Evolutionary conservation across 306 rosid species (phyloP).

Genomic region (Cucurbita pepo): DNA sequence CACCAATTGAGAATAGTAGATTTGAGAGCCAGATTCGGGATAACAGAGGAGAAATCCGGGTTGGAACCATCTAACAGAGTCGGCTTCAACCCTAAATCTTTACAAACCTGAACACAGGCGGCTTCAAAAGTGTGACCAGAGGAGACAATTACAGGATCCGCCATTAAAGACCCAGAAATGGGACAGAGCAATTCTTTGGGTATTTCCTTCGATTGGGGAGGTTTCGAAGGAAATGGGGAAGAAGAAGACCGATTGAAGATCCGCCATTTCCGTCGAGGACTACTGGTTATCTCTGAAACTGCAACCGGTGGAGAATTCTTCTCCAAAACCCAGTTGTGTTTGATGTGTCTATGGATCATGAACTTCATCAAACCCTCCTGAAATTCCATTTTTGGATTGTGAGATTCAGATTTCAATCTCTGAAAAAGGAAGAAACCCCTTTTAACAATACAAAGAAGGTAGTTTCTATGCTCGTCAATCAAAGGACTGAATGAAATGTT

Average conservation of each 20-base stretch:
- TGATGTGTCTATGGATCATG: constrained; percentile 12
- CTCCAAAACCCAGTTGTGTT: constrained; percentile 10
- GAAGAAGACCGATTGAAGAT: constrained; percentile 26
- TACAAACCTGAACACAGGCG: constrained; percentile 35
- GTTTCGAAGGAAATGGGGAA: constrained; percentile 16
- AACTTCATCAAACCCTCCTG: constrained; percentile 33
- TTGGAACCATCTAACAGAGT: constrained; percentile 33
- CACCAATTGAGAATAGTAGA: constrained; percentile 70
- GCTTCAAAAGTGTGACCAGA: constrained; percentile 88
- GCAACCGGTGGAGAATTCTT: constrained; percentile 5
- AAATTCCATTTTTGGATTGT: constrained; percentile 32
- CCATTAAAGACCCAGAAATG: constrained; percentile 53
- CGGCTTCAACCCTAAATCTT: constrained; percentile 39
- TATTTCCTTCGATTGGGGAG: constrained; percentile 13
- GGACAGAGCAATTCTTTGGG: constrained; percentile 83
- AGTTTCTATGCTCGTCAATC: background rate
- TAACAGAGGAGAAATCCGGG: constrained; percentile 60
- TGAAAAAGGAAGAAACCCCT: background rate
- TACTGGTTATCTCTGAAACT: background rate
- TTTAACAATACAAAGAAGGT: background rate
- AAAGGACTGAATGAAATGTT: constrained; percentile 1
- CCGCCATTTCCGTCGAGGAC: constrained; percentile 52
- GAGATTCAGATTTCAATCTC: background rate
- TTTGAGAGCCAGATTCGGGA: constrained; percentile 70
- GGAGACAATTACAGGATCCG: constrained; percentile 77